Evolutionary conservation across 164 flowering plant genomes (phyloP), one percentile per base, ranked within the genome.

Genomic region (Chloranthus sessilifolius): DNA sequence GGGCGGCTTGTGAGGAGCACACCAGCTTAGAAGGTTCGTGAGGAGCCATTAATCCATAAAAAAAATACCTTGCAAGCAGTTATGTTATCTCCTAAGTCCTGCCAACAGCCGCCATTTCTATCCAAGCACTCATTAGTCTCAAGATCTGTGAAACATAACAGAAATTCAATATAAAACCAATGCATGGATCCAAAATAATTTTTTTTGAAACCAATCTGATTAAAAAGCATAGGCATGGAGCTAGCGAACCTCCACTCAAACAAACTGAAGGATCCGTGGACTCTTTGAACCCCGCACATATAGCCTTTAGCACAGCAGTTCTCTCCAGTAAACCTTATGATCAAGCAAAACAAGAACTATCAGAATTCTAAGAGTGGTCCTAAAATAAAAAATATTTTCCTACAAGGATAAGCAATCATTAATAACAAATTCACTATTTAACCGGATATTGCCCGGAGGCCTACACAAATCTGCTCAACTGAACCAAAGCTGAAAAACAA

Each of bases 61-160:
- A 21, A 19, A 42, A 23, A 17, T 75, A 83, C 97, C 89, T 76
- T 82, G 82, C 95, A 90, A 41, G 95, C 90, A 43, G 77, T 80
- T 29, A 81, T 35, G 52, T 84, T 86, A 40, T 77, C 38, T 21
- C 42, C 12, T 9, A 41, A 15, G 51, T 86, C 94, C 43, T 38
- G 50, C 95, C 97, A 90, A 62, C 95, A 90, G 29, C 94, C 97
- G 36, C 95, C 95, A 55, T 82, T 80, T 16, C 74, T 77, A 37
- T 83, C 77, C 27, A 80, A 79, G 69, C 97, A 89, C 59, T 89
- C 88, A 39, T 89, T 80, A 11, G 97, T 89, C 73, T 89, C 95
- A 39, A 89, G 45, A 67, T 65, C 97, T 89, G 76, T 24, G n/a
- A 53, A 19, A 14, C 38, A 36, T 12, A 30, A 55, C 17, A 58